Base-by-base conservation (phyloP, 352 stramenopile species). In the Pythium scleroteichum region DNA sequence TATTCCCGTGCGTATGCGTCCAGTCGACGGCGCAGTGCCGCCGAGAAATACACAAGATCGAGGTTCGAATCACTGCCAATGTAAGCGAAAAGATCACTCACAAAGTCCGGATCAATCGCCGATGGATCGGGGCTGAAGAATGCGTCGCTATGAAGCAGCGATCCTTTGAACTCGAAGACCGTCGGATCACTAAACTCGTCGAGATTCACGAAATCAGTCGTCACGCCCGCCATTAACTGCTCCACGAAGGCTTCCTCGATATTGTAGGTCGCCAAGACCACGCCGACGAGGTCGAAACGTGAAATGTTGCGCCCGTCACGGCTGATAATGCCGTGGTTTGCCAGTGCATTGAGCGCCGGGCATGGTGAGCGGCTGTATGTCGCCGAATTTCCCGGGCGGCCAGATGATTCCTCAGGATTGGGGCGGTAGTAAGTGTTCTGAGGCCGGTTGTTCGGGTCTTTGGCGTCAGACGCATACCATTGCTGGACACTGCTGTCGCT, bases 261-360 rank as follows among this genome's bases (percentile, higher is more conserved):
- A 47, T 74, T 74, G 45, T 68, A 74, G 13, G 56, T 45, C 20
- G 38, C 50, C 10, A 63, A 42, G 33, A 65, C 42, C 0, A 32
- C 67, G 1, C 22, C 23, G 9, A 56, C 57, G 45, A 75, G 42
- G 41, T 54, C 47, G 1, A 47, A 48, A 6, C 46, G 48, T 13
- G 53, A 69, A 22, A 72, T 42, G 24, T 63, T 58, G 16, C 64
- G 64, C 13, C 64, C 68, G 38, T 69, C 61, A 33, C 72, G 68
- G 10, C 61, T 61, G 19, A 79, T 24, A 42, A 73, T 48, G 39
- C 69, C 69, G 47, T 77, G 66, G 53, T 79, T 79, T 9, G 72
- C 56, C 17, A 79, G 64, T 4, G 65, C 23, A 38, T 79, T 79
- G n/a, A 79, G 42, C 24, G 51, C 60, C n/a, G 72, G 72, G 38